Conservation (phyloP, 2,329 filamentous ascomycete species). For the Monilinia fructicola region DNA sequence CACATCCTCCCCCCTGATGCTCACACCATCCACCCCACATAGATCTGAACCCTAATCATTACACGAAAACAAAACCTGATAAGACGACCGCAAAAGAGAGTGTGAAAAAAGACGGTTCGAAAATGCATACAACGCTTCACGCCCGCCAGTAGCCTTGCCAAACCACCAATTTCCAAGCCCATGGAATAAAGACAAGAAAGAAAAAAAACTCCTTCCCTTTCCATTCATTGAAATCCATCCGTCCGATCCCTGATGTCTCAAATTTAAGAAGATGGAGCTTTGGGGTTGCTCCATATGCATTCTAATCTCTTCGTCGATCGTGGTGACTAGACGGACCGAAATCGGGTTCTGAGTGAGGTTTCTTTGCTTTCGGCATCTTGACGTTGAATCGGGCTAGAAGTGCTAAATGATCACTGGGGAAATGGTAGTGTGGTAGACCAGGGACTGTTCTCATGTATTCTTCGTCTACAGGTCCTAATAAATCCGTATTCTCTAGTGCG, state of each 20-base stretch:
- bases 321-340: conserved; percentile 38
- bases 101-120: conserved; percentile 20
- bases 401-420: conserved; percentile 71
- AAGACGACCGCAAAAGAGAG: conserved; percentile 20
- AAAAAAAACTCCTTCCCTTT: conserved; percentile 21
- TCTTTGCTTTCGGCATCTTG: conserved; percentile 58
- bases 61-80: conserved; percentile 22
- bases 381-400: conserved; percentile 68
- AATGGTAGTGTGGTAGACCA: conserved; percentile 74
- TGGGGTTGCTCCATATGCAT: conserved; percentile 6
- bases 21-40: conserved; percentile 10
- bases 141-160: conserved; percentile 22
- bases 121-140: conserved; percentile 25
- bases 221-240: conserved; percentile 20
- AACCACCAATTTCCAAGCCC: conserved; percentile 25
- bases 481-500: conserved; percentile 62
- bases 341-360: conserved; percentile 38
- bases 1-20: neutral
- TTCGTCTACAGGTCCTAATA: conserved; percentile 69
- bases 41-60: conserved; percentile 21
- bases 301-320: conserved; percentile 30
- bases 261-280: conserved; percentile 16
- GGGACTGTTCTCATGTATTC: conserved; percentile 69
- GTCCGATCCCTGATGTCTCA: conserved; percentile 2
- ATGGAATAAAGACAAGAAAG: conserved; percentile 26